phyloP scores from a whole-genome alignment of 1,284 basidiomycete species.

The Puccinia hordei region DNA sequence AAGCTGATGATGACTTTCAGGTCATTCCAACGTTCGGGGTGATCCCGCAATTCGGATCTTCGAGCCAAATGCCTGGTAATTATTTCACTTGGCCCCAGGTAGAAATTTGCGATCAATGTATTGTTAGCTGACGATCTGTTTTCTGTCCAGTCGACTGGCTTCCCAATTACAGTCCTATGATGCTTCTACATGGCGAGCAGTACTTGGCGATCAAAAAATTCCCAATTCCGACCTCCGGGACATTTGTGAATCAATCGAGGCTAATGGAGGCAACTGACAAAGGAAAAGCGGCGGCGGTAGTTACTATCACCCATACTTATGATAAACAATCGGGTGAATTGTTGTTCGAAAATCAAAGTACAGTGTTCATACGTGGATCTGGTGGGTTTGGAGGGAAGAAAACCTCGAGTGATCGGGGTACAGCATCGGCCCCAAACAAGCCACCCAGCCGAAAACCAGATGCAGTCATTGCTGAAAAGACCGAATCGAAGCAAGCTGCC shows the following conservation, averaged over 20 bases:
- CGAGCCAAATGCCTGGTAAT: constrained; percentile 60
- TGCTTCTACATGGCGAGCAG: constrained; percentile 97
- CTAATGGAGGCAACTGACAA: constrained; percentile 77
- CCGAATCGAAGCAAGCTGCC: constrained; percentile 77
- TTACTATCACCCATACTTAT: constrained; percentile 73
- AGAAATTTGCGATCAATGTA: background rate
- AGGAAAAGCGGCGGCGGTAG: constrained; percentile 88
- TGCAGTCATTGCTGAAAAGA: constrained; percentile 82
- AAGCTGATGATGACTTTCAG: constrained; percentile 81
- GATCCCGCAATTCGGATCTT: constrained; percentile 83
- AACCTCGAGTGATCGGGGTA: constrained; percentile 83
- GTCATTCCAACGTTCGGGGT: constrained; percentile 93
- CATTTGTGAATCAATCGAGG: constrained; percentile 74
- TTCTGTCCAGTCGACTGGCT: constrained; percentile 73
- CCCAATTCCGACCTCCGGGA: constrained; percentile 81
- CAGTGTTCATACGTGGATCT: constrained; percentile 87
- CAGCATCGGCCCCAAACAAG: constrained; percentile 79
- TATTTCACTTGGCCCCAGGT: background rate
- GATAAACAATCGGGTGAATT: constrained; percentile 77
- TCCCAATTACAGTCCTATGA: constrained; percentile 92
- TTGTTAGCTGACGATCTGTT: background rate
- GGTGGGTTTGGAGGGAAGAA: constrained; percentile 95
- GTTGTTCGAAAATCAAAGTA: constrained; percentile 90
- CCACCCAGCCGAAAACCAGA: constrained; percentile 82
- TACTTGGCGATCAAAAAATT: constrained; percentile 79